Base-by-base conservation (phyloP, 75 land plant genomes). In the Selaginella tamariscina region DNA sequence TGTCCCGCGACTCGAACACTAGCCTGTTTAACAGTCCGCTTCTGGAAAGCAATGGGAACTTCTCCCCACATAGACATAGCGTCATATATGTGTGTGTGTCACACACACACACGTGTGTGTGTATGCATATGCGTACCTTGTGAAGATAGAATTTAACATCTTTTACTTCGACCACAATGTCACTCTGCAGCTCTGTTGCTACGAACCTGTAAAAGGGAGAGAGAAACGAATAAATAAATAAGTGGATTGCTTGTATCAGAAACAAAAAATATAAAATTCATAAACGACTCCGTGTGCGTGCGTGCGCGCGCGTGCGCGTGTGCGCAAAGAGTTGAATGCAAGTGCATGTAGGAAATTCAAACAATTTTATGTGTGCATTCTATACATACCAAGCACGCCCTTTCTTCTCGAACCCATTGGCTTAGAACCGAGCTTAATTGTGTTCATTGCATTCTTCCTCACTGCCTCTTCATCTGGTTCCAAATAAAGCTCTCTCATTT, bases 161-260 rank as follows among this genome's bases (percentile, higher is more conserved):
- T 29, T 77, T 80, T 23, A 88, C 77, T 72, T 79, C 79, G 63
- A 88, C 84, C 2, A 83, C 73, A 1, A 86, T 30, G 56, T 88
- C 92, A 68, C 88, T 88, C 21, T 86, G 89, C 29, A 85, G 75
- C 59, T 88, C 92, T 27, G 86, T 78, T 9, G 84, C 74, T 23
- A 88, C 89, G 71, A 67, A 81, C 91, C 91, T 88, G 74, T n/a
- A n/a, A n/a, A n/a, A n/a, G n/a, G n/a, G n/a, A n/a, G n/a, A n/a
- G n/a, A n/a, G n/a, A n/a, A n/a, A n/a, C n/a, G n/a, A n/a, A n/a
- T n/a, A n/a, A n/a, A n/a, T n/a, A n/a, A n/a, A n/a, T n/a, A n/a
- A n/a, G n/a, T n/a, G n/a, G n/a, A n/a, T n/a, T n/a, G n/a, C n/a
- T n/a, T n/a, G n/a, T n/a, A n/a, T n/a, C n/a, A n/a, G 15, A 39